Evolutionary conservation across 371 early-diverging fungal species (phyloP).

Genomic region (Quaeritorhiza haematococci): DNA sequence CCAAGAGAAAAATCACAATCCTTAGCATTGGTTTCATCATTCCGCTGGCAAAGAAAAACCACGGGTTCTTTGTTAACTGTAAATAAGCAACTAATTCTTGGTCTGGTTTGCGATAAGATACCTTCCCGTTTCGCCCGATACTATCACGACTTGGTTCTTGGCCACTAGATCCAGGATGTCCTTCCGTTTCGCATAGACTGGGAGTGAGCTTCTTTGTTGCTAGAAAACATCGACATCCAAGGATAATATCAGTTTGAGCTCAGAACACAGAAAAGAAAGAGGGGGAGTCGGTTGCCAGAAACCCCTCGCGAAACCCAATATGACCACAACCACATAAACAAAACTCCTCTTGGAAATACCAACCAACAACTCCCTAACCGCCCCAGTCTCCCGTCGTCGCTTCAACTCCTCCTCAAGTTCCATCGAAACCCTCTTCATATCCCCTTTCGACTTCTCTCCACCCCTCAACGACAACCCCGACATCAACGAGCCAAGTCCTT

Average conservation of each 20-base stretch:
- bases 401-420: constrained; percentile 3
- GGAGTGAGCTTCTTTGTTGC: constrained; percentile 51
- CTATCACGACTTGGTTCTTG: constrained; percentile 30
- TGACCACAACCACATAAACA: too few species aligned
- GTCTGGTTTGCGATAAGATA: constrained; percentile 36
- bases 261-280: background rate
- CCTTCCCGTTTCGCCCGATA: constrained; percentile 56
- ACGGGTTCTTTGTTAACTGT: constrained; percentile 11
- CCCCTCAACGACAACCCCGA: too few species aligned
- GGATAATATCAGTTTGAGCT: background rate
- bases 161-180: constrained; percentile 48
- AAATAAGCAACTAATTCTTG: constrained; percentile 6
- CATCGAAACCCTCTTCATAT: background rate
- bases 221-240: too few species aligned
- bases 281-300: background rate
- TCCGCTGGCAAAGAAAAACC: constrained; percentile 32
- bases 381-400: background rate
- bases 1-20: background rate
- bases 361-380: constrained; percentile 9
- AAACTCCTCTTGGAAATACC: too few species aligned
- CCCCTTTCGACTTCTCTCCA: too few species aligned
- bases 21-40: constrained; percentile 2
- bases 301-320: constrained; percentile 8
- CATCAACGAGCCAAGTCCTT: too few species aligned
- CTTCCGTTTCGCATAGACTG: constrained; percentile 54